A percentile compares a stretch with the other conserved stretches of the same genome.
These are phyloP conservation scores for Ceratocystis huliohia DNA, from an alignment of 2,329 filamentous ascomycete species.

Conservation along the genomic window DNA sequence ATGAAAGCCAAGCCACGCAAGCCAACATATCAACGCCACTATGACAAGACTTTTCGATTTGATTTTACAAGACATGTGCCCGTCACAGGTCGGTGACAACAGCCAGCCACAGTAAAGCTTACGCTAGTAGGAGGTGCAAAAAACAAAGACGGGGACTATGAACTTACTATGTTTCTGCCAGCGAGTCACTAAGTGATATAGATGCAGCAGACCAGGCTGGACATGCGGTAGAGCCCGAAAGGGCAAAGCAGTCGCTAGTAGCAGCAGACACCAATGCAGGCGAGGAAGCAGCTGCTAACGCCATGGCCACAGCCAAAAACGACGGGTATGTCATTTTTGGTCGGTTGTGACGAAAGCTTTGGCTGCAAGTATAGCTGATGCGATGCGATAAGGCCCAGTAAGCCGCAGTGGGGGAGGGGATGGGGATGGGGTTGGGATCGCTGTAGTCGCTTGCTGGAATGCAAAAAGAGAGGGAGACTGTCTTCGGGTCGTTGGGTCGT, in stretches of 20 bases:
- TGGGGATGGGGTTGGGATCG: too few species aligned
- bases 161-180: slow-evolving; percentile 20
- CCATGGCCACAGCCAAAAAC: slow-evolving; percentile 15
- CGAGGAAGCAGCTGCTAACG: slow-evolving; percentile 12
- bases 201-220: slow-evolving; percentile 19
- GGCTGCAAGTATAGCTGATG: too few species aligned
- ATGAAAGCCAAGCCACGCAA: too few species aligned
- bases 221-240: slow-evolving; percentile 17
- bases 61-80: not conserved
- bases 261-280: slow-evolving; percentile 16
- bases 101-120: not conserved
- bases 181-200: slow-evolving; percentile 13
- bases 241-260: slow-evolving; percentile 17
- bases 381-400: too few species aligned
- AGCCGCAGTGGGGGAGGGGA: too few species aligned
- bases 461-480: slow-evolving; percentile 1
- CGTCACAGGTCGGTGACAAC: not conserved
- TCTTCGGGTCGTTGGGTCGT: slow-evolving; percentile 4
- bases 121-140: not conserved
- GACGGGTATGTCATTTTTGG: slow-evolving; percentile 14
- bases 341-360: too few species aligned
- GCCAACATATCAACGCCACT: too few species aligned
- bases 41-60: too few species aligned
- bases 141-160: not conserved
- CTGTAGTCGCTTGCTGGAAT: not conserved